A percentile compares a stretch with the other conserved stretches of the same genome.
These are phyloP conservation scores for Penicillium expansum DNA, from an alignment of 2,329 filamentous ascomycete genomes.

Conservation along the genomic window DNA sequence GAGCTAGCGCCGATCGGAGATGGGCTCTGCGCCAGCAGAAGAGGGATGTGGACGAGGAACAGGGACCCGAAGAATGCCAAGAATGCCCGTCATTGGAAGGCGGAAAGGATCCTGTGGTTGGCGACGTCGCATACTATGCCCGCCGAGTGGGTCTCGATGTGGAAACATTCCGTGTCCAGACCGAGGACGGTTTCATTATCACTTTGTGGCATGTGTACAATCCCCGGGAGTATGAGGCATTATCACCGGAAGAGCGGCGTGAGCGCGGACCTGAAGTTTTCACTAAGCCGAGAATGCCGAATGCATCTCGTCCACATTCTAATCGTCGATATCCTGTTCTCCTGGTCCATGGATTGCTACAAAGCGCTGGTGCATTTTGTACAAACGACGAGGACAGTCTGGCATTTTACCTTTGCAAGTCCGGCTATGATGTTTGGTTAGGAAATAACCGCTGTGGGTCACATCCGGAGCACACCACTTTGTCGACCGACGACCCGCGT, in stretches of 20 bases:
- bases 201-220: constrained; percentile 87
- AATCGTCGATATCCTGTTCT: constrained; percentile 67
- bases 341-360: constrained; percentile 82
- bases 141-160: constrained; percentile 81
- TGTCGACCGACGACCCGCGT: constrained; percentile 72
- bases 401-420: constrained; percentile 88
- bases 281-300: constrained; percentile 35
- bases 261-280: constrained; percentile 64
- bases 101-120: constrained; percentile 72
- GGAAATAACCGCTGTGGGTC: constrained; percentile 92
- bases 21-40: constrained; percentile 55
- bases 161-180: constrained; percentile 80
- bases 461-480: constrained; percentile 68
- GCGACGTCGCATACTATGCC: constrained; percentile 82
- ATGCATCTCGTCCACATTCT: constrained; percentile 26
- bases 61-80: constrained; percentile 52
- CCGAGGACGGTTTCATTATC: constrained; percentile 90
- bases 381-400: constrained; percentile 85
- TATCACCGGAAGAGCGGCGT: constrained; percentile 45
- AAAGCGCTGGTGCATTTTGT: constrained; percentile 85
- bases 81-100: constrained; percentile 75
- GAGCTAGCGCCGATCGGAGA: constrained; percentile 57
- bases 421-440: constrained; percentile 91
- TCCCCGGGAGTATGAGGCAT: constrained; percentile 65
- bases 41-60: constrained; percentile 42